Base-by-base conservation (phyloP, 1,139 yeast genomes). In the Geotrichum klebahnii region DNA sequence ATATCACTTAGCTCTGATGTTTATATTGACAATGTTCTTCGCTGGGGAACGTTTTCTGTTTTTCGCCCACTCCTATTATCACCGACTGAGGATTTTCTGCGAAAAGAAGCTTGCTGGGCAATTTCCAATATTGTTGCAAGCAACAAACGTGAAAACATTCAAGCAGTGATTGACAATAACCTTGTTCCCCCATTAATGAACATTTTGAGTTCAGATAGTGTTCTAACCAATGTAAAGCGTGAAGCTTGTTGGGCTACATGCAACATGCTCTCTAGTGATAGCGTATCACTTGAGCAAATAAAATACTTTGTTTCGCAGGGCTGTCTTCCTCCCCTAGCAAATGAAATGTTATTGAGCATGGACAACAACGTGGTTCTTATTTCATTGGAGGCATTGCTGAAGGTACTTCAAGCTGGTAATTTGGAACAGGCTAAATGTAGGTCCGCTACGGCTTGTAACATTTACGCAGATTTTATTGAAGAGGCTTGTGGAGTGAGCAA, bases 201-300 rank as follows among this genome's bases (percentile, higher is more conserved):
- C 67, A 75, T 92, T 62, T 77, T 94, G 65, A 72, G 77, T 41
- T 97, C 95, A 56, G 98, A 92, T 65, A 24, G 26, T 2, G 36
- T 31, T 10, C 10, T 23, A 9, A 89, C 88, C 74, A 89, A 88
- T 73, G 90, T 97, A 37, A 86, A 88, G 69, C 92, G 90, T 71
- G 98, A 92, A 73, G 98, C 98, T 5, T 90, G 98, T 75, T 92
- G 98, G 98, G 98, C 97, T 31, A 85, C 92, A 60, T 89, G 97
- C 31, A 94, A 92, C 67, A 98, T 98, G 38, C 86, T 96, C 14
- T 85, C 96, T 16, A 97, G 61, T 97, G 97, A 29, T 76, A 84
- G 43, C 6, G 23, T 17, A 5, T 17, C 40, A 12, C 97, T 97
- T 4, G 96, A 88, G 50, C 96, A 89, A 68, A 90, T 92, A 61